phyloP scores from a whole-genome alignment of 495 filamentous ascomycete species.

The Podospora fimiseda region DNA sequence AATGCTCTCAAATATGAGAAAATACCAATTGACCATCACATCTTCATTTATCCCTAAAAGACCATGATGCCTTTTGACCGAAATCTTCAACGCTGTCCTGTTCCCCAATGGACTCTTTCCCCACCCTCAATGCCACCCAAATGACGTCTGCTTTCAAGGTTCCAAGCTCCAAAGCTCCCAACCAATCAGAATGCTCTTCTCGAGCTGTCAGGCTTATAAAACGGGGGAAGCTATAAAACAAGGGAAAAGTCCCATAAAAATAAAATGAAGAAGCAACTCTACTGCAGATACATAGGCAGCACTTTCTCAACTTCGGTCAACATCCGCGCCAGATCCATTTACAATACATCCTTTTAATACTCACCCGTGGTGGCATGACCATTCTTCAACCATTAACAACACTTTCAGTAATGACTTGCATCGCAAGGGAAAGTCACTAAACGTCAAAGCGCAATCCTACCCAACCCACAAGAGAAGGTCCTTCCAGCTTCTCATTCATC shows the following conservation, averaged over 20 bases:
- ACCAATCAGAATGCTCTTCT: neutral
- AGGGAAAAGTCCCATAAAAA: too few relatives aligned
- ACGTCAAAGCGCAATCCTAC: slow-evolving; percentile 5
- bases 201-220: neutral
- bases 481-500: too few relatives aligned
- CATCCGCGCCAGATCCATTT: neutral
- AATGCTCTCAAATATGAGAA: too few relatives aligned
- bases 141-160: neutral
- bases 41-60: too few relatives aligned
- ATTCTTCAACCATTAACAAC: neutral
- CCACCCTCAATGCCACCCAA: too few relatives aligned
- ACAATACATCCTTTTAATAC: neutral
- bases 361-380: neutral
- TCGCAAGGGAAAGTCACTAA: too few relatives aligned
- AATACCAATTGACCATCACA: too few relatives aligned
- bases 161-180: neutral
- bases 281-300: neutral
- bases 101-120: too few relatives aligned
- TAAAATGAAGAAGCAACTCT: neutral
- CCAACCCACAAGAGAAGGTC: too few relatives aligned
- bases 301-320: neutral
- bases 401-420: neutral
- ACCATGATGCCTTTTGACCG: too few relatives aligned
- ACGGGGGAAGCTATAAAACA: neutral
- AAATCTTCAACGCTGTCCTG: too few relatives aligned